Evolutionary conservation across 1,284 basidiomycete genomes (phyloP), one percentile per base, ranked within the genome.

Genomic region (Apiotrichum mycotoxinovorans): DNA sequence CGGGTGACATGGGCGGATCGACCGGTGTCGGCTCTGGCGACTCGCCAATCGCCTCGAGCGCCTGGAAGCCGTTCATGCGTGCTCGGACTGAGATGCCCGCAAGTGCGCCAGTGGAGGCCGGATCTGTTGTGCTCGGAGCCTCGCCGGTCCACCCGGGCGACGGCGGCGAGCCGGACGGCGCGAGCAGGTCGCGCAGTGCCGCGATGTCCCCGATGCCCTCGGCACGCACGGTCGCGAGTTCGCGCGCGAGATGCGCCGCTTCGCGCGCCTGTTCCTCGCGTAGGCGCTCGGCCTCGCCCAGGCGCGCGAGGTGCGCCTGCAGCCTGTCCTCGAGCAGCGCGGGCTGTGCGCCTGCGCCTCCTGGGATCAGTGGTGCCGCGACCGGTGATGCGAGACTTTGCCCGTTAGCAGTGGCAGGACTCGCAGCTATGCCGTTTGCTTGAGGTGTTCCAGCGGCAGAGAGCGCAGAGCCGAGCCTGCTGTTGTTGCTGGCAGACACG

Each of bases 191-290:
- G 15, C 4, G 22, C 30, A 52, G 30, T 10, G n/a, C 43, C 11
- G 15, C 47, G 30, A 56, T 11, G 33, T 54, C 43, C 1, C 45
- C 46, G 10, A 52, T 23, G 10, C 34, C 43, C 15, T 56, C 56
- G 33, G 37, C 41, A 15, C 46, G 47, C 26, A 58, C 33, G 10
- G 15, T 23, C 9, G 51, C 57, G 2, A 58, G 38, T 9, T 62
- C 60, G 9, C 60, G 54, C 15, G 56, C 23, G 18, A 58, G 60
- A 11, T 37, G 48, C 0, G 49, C 57, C 5, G 46, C 45, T 18
- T 58, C 60, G 22, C 60, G 56, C 14, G 40, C 42, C 41, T 58
- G 57, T 35, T 62, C 57, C 22, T 62, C 60, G 27, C 60, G 51
- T 30, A 49, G 33, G 17, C 57, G 57, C 52, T 62, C 60, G 11